Evolutionary conservation across 2,329 filamentous ascomycete genomes (phyloP).

Genomic region (Aureobasidium mangrovei): DNA sequence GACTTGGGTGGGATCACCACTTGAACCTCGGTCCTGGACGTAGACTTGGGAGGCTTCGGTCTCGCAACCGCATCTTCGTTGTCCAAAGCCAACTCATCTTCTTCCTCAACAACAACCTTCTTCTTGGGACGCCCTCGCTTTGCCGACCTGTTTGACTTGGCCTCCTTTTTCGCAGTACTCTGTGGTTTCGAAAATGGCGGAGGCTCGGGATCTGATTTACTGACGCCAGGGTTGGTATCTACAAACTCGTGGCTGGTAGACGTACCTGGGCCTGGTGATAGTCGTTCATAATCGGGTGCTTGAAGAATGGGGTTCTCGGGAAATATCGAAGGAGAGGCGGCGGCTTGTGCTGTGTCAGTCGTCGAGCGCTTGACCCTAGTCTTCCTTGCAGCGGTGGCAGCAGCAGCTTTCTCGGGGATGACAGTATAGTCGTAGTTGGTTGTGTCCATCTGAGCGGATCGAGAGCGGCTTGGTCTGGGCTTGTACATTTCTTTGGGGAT

Average conservation of each 20-base stretch:
- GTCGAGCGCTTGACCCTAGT: conserved; percentile 33
- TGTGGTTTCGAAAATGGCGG: background rate
- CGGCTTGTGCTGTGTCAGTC: background rate
- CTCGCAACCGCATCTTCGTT: background rate
- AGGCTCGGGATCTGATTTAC: background rate
- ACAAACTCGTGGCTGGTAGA: background rate
- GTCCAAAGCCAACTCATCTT: conserved; percentile 3
- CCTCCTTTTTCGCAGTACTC: background rate
- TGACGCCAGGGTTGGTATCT: background rate
- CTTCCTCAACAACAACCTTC: background rate
- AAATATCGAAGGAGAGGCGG: background rate
- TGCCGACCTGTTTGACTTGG: background rate
- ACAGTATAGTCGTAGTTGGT: conserved; percentile 17
- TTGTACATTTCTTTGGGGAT: conserved; percentile 33
- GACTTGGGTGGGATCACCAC: background rate
- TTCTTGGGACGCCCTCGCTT: conserved; percentile 6
- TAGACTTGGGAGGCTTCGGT: background rate
- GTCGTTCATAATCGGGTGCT: background rate
- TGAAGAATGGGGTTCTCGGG: conserved; percentile 7
- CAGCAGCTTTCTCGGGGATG: conserved; percentile 29
- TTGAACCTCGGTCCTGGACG: conserved; percentile 1
- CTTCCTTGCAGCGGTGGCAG: conserved; percentile 30
- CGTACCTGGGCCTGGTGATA: background rate
- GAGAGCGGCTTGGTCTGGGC: conserved; percentile 30
- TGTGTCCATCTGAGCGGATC: conserved; percentile 18